These are phyloP conservation scores for Pleurotus sapidus DNA, from an alignment of 768 basidiomycete species.

Conservation along the genomic window DNA sequence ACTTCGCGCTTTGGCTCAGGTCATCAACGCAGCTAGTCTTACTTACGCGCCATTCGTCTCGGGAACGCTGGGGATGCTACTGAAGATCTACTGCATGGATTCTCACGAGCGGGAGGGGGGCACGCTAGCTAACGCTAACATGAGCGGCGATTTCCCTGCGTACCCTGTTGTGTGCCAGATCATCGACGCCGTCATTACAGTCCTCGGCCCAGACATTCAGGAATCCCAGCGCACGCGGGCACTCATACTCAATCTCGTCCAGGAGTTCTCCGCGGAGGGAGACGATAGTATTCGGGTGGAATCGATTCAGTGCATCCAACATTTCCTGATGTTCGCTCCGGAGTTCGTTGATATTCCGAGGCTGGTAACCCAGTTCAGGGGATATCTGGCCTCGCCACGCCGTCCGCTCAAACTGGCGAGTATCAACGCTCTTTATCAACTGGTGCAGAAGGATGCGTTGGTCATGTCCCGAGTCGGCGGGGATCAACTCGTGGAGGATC, in stretches of 20 bases:
- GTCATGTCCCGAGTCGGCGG: conserved; percentile 92
- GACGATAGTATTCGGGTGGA: conserved; percentile 90
- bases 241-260: conserved; percentile 80
- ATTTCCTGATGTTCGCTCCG: conserved; percentile 94
- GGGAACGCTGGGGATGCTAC: conserved; percentile 84
- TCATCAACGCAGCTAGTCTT: conserved; percentile 89
- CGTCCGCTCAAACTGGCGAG: conserved; percentile 90
- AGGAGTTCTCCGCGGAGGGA: conserved; percentile 79
- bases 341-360: conserved; percentile 79
- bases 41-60: conserved; percentile 89
- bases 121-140: conserved; percentile 73
- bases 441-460: conserved; percentile 92
- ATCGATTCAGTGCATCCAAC: conserved; percentile 94
- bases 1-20: conserved; percentile 76
- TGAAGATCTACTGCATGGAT: conserved; percentile 86
- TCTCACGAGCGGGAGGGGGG: conserved; percentile 95
- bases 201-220: conserved; percentile 93
- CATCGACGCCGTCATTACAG: conserved; percentile 89
- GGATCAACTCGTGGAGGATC: conserved; percentile 88
- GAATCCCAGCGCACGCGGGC: conserved; percentile 80
- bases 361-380: conserved; percentile 74
- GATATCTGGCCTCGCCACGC: conserved; percentile 75
- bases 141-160: conserved; percentile 87
- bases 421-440: conserved; percentile 94
- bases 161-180: conserved; percentile 92